Percentiles rank a stretch among this genome's conserved stretches.
Evolutionary conservation across 345 rosid genomes (phyloP).

Genomic region (Xanthoceras sorbifolium): DNA sequence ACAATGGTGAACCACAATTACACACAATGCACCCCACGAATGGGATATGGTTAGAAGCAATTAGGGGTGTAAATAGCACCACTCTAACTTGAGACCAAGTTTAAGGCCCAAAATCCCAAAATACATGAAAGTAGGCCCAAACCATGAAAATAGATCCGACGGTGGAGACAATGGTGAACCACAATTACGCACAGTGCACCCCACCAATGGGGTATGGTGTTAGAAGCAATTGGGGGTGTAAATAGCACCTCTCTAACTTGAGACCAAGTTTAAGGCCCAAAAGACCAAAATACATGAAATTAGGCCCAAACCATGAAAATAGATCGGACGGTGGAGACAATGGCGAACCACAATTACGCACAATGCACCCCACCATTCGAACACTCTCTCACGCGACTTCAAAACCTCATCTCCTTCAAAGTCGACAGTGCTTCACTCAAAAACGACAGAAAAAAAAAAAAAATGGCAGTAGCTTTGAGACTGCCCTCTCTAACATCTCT

Average conservation of each 20-base stretch:
- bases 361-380: background rate
- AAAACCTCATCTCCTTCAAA: conserved; percentile 23
- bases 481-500: conserved; percentile 61
- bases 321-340: background rate
- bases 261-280: background rate
- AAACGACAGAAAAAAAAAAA: background rate
- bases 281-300: background rate
- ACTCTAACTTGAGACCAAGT: background rate
- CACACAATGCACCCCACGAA: too few relatives aligned
- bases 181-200: too few relatives aligned
- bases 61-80: too few relatives aligned
- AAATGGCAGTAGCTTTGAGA: conserved; percentile 66
- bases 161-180: too few relatives aligned
- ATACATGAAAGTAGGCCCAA: too few relatives aligned
- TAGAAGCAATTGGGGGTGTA: too few relatives aligned
- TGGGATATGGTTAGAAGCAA: too few relatives aligned
- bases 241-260: too few relatives aligned
- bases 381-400: background rate
- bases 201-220: too few relatives aligned
- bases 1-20: too few relatives aligned
- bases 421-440: background rate
- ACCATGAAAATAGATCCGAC: too few relatives aligned
- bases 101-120: background rate
- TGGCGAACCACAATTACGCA: background rate
- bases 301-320: background rate